phyloP scores from a whole-genome alignment of 164 flowering plant species.

The Cinnamomum micranthum region DNA sequence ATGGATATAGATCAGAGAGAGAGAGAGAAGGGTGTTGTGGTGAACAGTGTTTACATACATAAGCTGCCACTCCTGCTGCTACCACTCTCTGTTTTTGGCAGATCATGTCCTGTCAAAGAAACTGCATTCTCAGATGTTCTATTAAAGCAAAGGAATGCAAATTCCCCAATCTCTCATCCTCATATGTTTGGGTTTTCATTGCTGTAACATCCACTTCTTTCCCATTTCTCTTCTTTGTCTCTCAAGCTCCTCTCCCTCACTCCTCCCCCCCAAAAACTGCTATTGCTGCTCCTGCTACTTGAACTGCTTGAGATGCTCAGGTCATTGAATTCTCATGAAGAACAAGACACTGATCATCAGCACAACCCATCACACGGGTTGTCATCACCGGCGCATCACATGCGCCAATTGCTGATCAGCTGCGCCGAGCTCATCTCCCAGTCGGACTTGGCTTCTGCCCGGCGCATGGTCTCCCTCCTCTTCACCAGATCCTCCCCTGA shows the following conservation, averaged over 20 bases:
- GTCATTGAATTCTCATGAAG: conserved; percentile 28
- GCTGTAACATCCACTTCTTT: conserved; percentile 5
- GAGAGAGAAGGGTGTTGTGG: neutral
- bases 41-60: conserved; percentile 11
- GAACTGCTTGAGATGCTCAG: conserved; percentile 26
- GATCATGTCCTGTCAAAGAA: conserved; percentile 27
- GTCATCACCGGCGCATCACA: conserved; percentile 33
- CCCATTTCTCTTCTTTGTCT: conserved; percentile 12
- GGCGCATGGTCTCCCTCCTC: conserved; percentile 49
- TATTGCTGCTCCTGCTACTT: neutral
- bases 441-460: conserved; percentile 62
- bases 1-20: conserved; percentile 1
- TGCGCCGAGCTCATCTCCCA: conserved; percentile 71
- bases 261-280: neutral
- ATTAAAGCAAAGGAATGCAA: conserved; percentile 32
- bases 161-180: conserved; percentile 16
- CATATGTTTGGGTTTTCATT: conserved; percentile 16
- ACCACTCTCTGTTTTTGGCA: conserved; percentile 27
- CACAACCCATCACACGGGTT: conserved; percentile 18
- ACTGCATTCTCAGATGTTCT: conserved; percentile 34
- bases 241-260: conserved; percentile 6
- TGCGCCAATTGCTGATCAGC: conserved; percentile 59
- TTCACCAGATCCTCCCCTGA: conserved; percentile 55
- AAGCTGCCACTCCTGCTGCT: conserved; percentile 13
- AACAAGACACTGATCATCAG: conserved; percentile 27